Conservation (phyloP, 2,329 filamentous ascomycete species). For the Colletotrichum tamarilloi region DNA sequence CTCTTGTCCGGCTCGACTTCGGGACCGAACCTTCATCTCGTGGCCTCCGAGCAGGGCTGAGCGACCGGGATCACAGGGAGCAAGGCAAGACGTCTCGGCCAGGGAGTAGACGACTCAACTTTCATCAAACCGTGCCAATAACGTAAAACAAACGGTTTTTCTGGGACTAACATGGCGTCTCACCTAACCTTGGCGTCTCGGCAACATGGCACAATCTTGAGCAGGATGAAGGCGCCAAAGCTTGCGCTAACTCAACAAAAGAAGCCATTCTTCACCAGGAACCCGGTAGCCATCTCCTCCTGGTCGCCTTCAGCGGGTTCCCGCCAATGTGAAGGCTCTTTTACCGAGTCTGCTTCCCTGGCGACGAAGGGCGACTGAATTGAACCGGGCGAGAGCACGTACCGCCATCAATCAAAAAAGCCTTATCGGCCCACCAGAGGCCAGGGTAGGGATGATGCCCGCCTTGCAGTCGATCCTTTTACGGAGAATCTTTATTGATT, state of each 20-base stretch:
- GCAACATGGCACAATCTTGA: background rate
- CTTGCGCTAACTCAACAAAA: background rate
- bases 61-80: background rate
- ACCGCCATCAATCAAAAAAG: background rate
- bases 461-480: background rate
- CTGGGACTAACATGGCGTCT: background rate
- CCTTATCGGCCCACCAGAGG: background rate
- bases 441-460: background rate
- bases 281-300: background rate
- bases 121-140: background rate
- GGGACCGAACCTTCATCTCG: background rate
- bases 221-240: background rate
- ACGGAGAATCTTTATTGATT: background rate
- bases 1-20: background rate
- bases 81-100: background rate
- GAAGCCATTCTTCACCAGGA: constrained; percentile 6
- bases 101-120: constrained; percentile 8
- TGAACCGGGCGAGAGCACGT: background rate
- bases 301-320: background rate
- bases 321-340: background rate
- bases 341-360: background rate
- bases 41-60: background rate
- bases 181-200: background rate
- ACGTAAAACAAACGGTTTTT: background rate
- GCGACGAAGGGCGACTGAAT: background rate